These are phyloP conservation scores for Leishmania martiniquensis DNA, from an alignment of 208 protist genomes.

Conservation along the genomic window DNA sequence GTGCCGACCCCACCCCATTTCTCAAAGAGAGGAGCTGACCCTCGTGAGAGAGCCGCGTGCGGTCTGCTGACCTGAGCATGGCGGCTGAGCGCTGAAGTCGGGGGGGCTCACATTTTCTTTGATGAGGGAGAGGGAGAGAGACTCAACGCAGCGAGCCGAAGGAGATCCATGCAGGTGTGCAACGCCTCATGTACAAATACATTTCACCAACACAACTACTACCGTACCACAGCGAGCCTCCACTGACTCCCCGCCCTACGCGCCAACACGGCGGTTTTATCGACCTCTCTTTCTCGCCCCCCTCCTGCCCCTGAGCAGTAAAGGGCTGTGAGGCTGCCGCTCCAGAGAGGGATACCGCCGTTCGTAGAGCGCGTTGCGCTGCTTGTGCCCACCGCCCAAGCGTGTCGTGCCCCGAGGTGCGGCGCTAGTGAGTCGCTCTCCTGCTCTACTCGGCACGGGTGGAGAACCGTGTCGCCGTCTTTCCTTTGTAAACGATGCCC, in stretches of 20 bases:
- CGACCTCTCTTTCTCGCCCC: too few relatives aligned
- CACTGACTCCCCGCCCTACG: too few relatives aligned
- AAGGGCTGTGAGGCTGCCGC: neutral
- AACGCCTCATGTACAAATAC: neutral
- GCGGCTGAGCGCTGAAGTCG: too few relatives aligned
- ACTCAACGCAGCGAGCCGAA: neutral
- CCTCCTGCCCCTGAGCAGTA: neutral
- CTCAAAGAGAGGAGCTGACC: neutral
- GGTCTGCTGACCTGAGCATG: neutral
- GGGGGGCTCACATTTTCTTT: too few relatives aligned
- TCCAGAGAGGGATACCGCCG: neutral
- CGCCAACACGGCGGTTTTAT: too few relatives aligned
- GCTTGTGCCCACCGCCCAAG: neutral
- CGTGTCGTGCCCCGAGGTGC: neutral
- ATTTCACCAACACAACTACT: neutral
- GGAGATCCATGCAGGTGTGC: neutral
- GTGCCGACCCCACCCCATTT: too few relatives aligned
- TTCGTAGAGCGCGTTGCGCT: neutral
- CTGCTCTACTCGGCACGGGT: neutral
- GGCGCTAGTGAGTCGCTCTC: neutral
- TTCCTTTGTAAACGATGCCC: slow-evolving; percentile 44
- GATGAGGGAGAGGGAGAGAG: too few relatives aligned
- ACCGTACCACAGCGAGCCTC: neutral
- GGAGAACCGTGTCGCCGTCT: neutral
- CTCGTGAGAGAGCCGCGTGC: neutral